Percentiles rank a stretch among this genome's conserved stretches.
These are phyloP conservation scores for Saccharomycopsis fermentans DNA, from an alignment of 805 yeast species.

Conservation along the genomic window DNA sequence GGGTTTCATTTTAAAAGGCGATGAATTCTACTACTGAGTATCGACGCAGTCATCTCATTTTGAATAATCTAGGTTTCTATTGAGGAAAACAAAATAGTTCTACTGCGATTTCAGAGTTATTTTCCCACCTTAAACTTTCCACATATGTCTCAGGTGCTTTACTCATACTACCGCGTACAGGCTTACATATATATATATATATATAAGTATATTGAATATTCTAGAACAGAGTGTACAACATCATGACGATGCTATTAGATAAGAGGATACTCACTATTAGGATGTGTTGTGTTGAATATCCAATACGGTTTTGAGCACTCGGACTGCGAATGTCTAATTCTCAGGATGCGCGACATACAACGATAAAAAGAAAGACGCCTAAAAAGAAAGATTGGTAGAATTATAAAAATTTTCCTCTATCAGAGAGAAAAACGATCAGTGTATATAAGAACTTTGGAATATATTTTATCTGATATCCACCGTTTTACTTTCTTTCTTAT, in stretches of 20 bases:
- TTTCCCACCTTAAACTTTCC: no score
- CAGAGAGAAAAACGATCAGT: neutral
- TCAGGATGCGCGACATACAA: neutral
- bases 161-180: no score
- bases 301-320: neutral
- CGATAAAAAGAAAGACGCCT: neutral
- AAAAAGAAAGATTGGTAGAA: neutral
- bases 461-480: neutral
- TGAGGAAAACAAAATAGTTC: no score
- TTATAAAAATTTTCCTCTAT: neutral
- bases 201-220: no score
- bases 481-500: neutral
- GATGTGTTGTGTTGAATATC: no score
- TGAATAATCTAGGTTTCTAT: no score
- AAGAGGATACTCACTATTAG: no score
- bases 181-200: no score
- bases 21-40: constrained; percentile 3
- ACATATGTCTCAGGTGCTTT: no score
- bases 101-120: no score
- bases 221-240: no score
- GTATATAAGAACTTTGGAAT: neutral
- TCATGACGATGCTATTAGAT: no score
- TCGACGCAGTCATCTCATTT: neutral
- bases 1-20: constrained; percentile 8
- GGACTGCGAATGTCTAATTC: neutral